Evolutionary conservation across 2,329 filamentous ascomycete species (phyloP).

Genomic region (Sclerotinia sclerotiorum): DNA sequence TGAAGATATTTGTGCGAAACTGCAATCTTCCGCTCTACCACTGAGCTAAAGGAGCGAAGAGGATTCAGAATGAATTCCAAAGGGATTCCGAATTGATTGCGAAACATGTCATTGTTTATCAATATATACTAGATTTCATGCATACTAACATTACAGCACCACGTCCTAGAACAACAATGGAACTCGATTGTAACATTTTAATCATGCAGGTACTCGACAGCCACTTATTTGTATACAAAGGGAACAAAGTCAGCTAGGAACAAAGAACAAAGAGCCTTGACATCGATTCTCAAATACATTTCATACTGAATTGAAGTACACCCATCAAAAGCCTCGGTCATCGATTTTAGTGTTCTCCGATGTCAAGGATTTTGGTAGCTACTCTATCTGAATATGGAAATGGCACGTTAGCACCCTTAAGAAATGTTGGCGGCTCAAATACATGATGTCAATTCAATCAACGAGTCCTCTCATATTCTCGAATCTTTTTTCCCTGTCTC

Average conservation of each 20-base stretch:
- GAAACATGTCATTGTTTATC: rapidly evolving
- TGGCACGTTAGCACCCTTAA: background rate
- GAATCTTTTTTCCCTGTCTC: background rate
- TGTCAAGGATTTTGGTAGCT: no score
- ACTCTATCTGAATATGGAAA: background rate
- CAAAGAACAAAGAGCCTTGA: background rate
- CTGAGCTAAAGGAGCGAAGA: slow-evolving; percentile 31
- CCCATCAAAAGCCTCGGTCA: background rate
- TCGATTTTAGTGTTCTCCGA: background rate
- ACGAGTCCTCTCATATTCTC: background rate
- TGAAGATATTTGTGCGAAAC: slow-evolving; percentile 27
- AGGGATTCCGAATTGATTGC: background rate
- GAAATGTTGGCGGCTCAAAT: background rate
- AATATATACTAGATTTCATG: background rate
- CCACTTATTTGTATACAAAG: background rate
- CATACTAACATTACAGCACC: no score
- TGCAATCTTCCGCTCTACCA: slow-evolving; percentile 34
- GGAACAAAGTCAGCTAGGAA: background rate
- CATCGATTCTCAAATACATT: background rate
- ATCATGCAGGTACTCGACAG: background rate
- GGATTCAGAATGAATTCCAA: no score
- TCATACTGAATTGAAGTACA: background rate
- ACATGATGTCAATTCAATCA: background rate
- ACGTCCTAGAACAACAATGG: background rate
- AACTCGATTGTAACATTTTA: no score